These are phyloP conservation scores for Terfezia claveryi DNA, from an alignment of 495 filamentous ascomycete species.

Conservation along the genomic window DNA sequence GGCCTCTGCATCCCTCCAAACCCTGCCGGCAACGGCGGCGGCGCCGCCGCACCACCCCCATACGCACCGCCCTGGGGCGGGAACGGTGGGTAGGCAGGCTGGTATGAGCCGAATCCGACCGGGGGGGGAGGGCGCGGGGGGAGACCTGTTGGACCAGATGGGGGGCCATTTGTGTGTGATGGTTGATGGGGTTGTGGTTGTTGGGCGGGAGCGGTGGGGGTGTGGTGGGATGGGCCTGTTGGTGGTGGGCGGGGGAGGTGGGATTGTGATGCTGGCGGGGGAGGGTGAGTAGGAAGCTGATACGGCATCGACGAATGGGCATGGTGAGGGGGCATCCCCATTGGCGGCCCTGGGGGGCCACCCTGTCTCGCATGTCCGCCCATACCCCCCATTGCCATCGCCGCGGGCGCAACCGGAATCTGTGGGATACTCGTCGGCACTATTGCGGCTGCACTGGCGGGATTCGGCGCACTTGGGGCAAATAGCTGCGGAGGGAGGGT, in stretches of 20 bases:
- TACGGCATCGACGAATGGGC: constrained; percentile 8
- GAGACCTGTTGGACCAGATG: constrained; percentile 9
- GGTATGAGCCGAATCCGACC: constrained; percentile 12
- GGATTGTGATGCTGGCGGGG: constrained; percentile 1
- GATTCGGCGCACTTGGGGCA: constrained; percentile 14
- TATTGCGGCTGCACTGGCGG: neutral
- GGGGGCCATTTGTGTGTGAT: neutral
- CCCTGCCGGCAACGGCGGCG: constrained; percentile 14
- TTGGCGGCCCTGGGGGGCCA: constrained; percentile 8
- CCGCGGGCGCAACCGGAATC: constrained; percentile 5
- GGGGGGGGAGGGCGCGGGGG: constrained; percentile 16
- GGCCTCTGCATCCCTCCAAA: constrained; percentile 10
- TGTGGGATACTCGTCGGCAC: constrained; percentile 2
- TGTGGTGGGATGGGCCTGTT: constrained; percentile 10
- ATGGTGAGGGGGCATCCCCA: constrained; percentile 6
- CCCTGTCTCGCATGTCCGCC: constrained; percentile 3
- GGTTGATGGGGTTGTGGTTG: neutral
- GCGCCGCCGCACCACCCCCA: constrained; percentile 10
- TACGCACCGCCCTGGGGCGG: constrained; percentile 15
- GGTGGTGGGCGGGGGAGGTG: constrained; percentile 11
- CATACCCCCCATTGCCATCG: neutral
- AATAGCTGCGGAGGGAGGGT: constrained; percentile 17
- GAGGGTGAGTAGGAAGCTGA: constrained; percentile 10
- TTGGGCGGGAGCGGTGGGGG: constrained; percentile 14
- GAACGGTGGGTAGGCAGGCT: constrained; percentile 5